Base-by-base conservation (phyloP, 495 filamentous ascomycete genomes). In the Penicillium herquei region DNA sequence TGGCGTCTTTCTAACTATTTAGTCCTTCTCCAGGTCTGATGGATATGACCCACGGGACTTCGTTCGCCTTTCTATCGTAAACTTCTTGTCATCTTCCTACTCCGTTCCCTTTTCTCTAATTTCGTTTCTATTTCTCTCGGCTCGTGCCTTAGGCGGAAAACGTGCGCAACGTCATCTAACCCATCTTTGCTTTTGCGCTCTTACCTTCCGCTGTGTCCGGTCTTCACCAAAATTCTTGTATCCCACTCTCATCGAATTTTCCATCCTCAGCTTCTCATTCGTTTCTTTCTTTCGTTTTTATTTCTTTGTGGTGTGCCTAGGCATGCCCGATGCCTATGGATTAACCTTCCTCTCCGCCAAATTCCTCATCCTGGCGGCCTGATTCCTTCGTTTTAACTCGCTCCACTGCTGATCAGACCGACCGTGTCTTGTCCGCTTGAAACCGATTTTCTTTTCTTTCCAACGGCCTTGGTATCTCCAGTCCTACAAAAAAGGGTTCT, bases 121-220 rank as follows among this genome's bases (percentile, higher is more conserved):
- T 35, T 35, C 6, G 11, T 35, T 35, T 35, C 11, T 35, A 35
- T 35, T 35, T 35, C 11, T 11, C 11, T 35, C 6, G 6, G 11
- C 33, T 26, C 21, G 21, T 26, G 21, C 21, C 21, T 26, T 4
- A 26, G 21, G 21, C 21, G 21, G 21, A 26, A n/a, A 26, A 26
- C 21, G 21, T 26, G 21, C 21, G 21, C 21, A 46, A 46, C 43
- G 43, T 46, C 43, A 46, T 46, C 43, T 21, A 43, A 37, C 34
- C 34, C 34, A 13, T 13, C 12, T 46, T 40, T 34, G 49, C 49
- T 51, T 31, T 31, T 51, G 49, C 34, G 34, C 49, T 51, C 47
- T 16, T 49, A 35, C 37, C 49, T 40, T 40, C 21, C 37, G n/a
- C n/a, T 26, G 47, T 40, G 16, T 31, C 37, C 47, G 34, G 47